Percentiles rank a stretch among this genome's conserved stretches.
Evolutionary conservation across 805 yeast species (phyloP).

Genomic region (Candida nanaspora): DNA sequence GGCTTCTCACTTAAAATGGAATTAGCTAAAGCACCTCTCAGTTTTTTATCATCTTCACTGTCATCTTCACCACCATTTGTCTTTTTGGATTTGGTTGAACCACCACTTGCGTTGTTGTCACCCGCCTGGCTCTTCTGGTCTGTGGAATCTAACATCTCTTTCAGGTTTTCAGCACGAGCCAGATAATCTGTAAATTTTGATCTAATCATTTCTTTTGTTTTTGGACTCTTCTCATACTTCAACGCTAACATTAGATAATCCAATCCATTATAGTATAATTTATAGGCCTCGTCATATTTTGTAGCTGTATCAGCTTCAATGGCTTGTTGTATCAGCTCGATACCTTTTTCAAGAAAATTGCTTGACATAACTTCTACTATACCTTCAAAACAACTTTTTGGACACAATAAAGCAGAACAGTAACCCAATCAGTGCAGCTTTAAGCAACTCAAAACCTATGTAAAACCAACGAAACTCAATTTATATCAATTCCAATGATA

Average conservation of each 20-base stretch:
- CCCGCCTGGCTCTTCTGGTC: conserved; percentile 38
- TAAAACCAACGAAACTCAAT: no score
- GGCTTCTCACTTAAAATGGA: conserved; percentile 91
- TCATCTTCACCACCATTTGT: conserved; percentile 47
- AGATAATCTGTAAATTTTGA: conserved; percentile 87
- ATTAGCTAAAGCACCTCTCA: conserved; percentile 85
- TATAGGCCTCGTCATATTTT: conserved; percentile 89
- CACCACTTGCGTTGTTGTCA: conserved; percentile 45
- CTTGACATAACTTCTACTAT: conserved; percentile 28
- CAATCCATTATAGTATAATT: conserved; percentile 83
- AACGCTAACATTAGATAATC: conserved; percentile 94
- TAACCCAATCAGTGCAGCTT: no score
- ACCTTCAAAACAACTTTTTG: no score
- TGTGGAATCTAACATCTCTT: conserved; percentile 73
- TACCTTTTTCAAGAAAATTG: conserved; percentile 86
- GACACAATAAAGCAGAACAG: no score
- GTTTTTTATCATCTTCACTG: conserved; percentile 78
- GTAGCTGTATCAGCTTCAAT: conserved; percentile 90
- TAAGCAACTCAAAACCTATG: no score
- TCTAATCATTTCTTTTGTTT: conserved; percentile 81
- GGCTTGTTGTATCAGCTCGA: conserved; percentile 88
- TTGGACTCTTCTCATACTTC: conserved; percentile 88
- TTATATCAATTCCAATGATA: no score
- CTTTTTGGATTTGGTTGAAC: conserved; percentile 51
- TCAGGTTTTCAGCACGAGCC: conserved; percentile 88